These are phyloP conservation scores for Cordyceps cateniannulata DNA, from an alignment of 2,329 filamentous ascomycete species.

Conservation along the genomic window DNA sequence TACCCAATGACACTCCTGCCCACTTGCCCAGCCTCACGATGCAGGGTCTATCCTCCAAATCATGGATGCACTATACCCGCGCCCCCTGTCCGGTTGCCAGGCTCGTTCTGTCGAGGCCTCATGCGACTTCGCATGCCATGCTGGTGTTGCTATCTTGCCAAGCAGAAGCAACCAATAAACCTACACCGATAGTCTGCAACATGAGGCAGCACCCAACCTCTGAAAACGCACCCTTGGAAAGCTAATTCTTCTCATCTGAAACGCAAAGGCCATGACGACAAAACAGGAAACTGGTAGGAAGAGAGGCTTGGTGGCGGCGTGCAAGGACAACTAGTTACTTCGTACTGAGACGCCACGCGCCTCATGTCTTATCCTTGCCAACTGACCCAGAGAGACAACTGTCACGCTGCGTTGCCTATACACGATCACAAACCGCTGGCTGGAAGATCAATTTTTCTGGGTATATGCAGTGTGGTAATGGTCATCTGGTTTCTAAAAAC, in stretches of 20 bases:
- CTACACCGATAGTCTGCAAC: slow-evolving; percentile 3
- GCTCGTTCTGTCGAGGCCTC: slow-evolving; percentile 1
- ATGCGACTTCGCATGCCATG: neutral
- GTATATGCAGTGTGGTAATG: neutral
- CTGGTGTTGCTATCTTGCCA: neutral
- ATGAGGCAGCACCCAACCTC: neutral
- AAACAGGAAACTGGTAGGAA: slow-evolving; percentile 5
- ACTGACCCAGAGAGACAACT: neutral
- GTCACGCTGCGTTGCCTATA: neutral
- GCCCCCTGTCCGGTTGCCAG: neutral
- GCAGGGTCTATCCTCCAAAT: slow-evolving; percentile 3
- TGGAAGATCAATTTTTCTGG: neutral
- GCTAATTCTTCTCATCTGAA: neutral
- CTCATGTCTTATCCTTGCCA: neutral
- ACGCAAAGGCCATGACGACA: neutral
- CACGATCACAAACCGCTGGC: neutral
- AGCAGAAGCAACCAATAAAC: neutral
- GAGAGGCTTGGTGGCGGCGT: slow-evolving; percentile 8
- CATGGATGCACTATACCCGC: neutral
- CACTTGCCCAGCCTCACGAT: neutral
- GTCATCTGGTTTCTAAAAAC: neutral
- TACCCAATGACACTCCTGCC: neutral
- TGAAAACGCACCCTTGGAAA: neutral
- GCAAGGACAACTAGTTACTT: neutral
- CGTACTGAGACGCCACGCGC: neutral